Conservation (phyloP, 352 stramenopile species). For the Pythium dissotocum region DNA sequence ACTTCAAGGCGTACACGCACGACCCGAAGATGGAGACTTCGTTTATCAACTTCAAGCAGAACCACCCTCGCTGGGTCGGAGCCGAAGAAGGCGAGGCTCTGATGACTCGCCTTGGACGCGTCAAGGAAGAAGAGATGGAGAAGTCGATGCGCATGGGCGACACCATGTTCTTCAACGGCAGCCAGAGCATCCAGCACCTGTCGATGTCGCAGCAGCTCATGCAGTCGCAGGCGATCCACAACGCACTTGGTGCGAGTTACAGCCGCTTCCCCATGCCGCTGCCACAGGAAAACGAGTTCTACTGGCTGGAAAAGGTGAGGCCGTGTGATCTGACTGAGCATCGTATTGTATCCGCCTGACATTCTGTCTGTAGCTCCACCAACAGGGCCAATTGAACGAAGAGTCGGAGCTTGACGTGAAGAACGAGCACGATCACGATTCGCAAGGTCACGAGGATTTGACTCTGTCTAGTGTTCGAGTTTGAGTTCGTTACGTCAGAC, state of each 20-base stretch:
- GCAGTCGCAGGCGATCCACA: slow-evolving; percentile 85
- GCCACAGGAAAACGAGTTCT: slow-evolving; percentile 84
- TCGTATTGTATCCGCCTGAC: slow-evolving; percentile 12
- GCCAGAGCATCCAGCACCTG: slow-evolving; percentile 39
- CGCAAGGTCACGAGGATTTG: slow-evolving; percentile 2
- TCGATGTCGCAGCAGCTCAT: slow-evolving; percentile 88
- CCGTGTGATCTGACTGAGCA: not conserved
- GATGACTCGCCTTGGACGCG: slow-evolving; percentile 60
- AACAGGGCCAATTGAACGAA: slow-evolving; percentile 52
- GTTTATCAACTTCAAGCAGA: slow-evolving; percentile 96
- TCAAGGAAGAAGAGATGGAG: slow-evolving; percentile 86
- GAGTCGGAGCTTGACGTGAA: slow-evolving; percentile 5
- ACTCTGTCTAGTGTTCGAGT: slow-evolving; percentile 21
- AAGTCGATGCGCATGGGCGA: slow-evolving; percentile 85
- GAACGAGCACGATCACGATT: slow-evolving; percentile 1
- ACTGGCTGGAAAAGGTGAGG: slow-evolving; percentile 86
- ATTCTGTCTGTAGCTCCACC: slow-evolving; percentile 48
- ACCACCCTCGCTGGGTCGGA: slow-evolving; percentile 85
- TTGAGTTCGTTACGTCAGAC: not conserved
- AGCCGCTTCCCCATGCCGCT: slow-evolving; percentile 40
- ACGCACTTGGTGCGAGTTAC: slow-evolving; percentile 54
- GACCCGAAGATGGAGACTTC: slow-evolving; percentile 97
- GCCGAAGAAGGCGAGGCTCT: slow-evolving; percentile 72
- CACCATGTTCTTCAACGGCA: slow-evolving; percentile 72
- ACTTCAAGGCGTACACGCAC: slow-evolving; percentile 95